Conservation (phyloP, 768 basidiomycete genomes). For the Lactifluus rugatus region DNA sequence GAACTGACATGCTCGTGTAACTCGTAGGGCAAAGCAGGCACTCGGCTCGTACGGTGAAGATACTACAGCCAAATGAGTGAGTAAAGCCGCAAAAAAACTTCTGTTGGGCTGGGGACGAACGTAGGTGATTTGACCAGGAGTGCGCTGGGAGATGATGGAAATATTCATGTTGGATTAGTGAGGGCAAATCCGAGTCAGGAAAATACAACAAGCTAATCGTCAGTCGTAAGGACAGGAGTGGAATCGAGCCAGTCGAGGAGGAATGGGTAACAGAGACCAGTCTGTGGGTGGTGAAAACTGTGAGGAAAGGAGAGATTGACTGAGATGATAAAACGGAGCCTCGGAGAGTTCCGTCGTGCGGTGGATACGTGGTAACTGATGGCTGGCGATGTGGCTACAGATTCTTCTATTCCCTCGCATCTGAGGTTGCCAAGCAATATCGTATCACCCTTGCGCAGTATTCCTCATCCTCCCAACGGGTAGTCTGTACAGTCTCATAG, state of each 20-base stretch:
- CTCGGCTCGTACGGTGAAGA: background rate
- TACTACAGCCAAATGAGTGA: background rate
- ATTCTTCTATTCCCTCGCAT: no score
- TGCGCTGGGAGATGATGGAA: slow-evolving; percentile 5
- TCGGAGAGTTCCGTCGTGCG: no score
- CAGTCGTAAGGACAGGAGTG: background rate
- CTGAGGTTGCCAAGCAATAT: background rate
- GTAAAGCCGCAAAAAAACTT: background rate
- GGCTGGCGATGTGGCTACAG: background rate
- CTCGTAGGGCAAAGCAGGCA: slow-evolving; percentile 9
- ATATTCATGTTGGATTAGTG: slow-evolving; percentile 2
- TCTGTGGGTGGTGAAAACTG: background rate
- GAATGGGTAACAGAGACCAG: slow-evolving; percentile 11
- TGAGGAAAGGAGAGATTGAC: background rate
- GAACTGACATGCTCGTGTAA: background rate
- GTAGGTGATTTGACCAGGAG: slow-evolving; percentile 5
- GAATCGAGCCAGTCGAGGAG: slow-evolving; percentile 2
- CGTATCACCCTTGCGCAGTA: slow-evolving; percentile 21
- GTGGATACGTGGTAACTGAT: no score
- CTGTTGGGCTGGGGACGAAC: slow-evolving; percentile 2
- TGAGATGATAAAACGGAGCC: no score
- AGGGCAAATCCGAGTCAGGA: background rate
- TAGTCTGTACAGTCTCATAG: slow-evolving; percentile 62
- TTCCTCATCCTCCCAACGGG: slow-evolving; percentile 35
- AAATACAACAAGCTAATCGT: slow-evolving; percentile 8